Conservation (phyloP, 1,139 yeast species). For the Geotrichum aggregatum region DNA sequence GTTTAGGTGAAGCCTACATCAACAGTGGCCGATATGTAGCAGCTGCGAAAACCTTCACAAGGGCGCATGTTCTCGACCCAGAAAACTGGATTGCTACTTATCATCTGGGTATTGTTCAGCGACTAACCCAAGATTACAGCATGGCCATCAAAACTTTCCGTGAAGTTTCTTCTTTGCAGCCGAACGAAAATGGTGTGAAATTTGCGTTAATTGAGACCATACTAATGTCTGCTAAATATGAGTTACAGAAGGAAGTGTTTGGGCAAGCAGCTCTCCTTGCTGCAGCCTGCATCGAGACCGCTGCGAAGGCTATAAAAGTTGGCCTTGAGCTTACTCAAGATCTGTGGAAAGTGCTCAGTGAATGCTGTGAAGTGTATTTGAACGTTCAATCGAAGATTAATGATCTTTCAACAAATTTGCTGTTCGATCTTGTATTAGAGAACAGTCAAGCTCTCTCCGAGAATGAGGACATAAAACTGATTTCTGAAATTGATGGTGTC, state of each 20-base stretch:
- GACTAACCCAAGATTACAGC: constrained; percentile 50
- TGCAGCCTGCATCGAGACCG: constrained; percentile 33
- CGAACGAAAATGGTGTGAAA: constrained; percentile 55
- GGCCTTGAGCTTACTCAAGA: constrained; percentile 41
- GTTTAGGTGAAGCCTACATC: constrained; percentile 87
- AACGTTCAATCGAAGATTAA: constrained; percentile 43
- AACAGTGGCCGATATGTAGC: constrained; percentile 85
- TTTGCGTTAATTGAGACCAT: constrained; percentile 57
- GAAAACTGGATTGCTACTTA: constrained; percentile 60
- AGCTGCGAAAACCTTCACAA: constrained; percentile 72
- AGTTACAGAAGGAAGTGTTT: constrained; percentile 58
- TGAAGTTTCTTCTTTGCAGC: constrained; percentile 44
- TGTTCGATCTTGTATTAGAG: constrained; percentile 16
- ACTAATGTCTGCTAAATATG: constrained; percentile 51
- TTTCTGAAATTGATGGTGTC: constrained; percentile 21
- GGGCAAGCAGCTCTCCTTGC: constrained; percentile 59
- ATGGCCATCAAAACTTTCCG: constrained; percentile 45
- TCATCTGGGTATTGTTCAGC: constrained; percentile 60
- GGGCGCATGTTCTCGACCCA: constrained; percentile 54
- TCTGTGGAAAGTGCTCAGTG: constrained; percentile 55
- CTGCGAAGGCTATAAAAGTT: constrained; percentile 34
- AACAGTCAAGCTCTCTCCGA: constrained; percentile 13
- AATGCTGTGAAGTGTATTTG: constrained; percentile 47
- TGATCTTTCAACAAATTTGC: constrained; percentile 41
- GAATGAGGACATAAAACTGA: constrained; percentile 17